A percentile compares a stretch with the other conserved stretches of the same genome.
phyloP scores from a whole-genome alignment of 225 moss, liverwort and hornwort genomes.

The Takakia lepidozioides region DNA sequence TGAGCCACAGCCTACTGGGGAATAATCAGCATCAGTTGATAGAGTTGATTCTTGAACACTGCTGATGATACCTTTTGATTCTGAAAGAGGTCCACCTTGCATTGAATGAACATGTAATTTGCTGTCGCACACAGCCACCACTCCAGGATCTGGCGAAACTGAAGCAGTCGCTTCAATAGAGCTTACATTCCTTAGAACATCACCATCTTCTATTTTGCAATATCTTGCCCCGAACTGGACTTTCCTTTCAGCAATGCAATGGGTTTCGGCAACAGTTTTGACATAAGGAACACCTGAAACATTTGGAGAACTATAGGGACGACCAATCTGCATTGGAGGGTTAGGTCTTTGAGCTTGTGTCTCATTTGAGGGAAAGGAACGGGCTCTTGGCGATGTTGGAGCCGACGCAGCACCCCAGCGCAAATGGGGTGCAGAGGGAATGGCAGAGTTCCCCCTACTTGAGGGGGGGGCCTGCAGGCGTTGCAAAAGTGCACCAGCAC shows the following conservation, averaged over 20 bases:
- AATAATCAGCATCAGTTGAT: not conserved
- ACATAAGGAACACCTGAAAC: slow-evolving; percentile 14
- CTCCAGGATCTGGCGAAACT: too few species aligned
- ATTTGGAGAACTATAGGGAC: slow-evolving; percentile 3
- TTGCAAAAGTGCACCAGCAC: slow-evolving; percentile 7
- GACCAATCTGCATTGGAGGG: slow-evolving; percentile 10
- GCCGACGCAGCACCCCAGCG: slow-evolving; percentile 26
- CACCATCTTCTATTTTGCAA: not conserved
- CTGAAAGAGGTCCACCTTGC: too few species aligned
- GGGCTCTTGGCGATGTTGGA: slow-evolving; percentile 29
- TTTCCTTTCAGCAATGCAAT: slow-evolving; percentile 24
- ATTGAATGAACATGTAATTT: too few species aligned
- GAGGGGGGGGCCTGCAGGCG: slow-evolving; percentile 9
- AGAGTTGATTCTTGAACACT: not conserved
- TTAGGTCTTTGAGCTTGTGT: slow-evolving; percentile 13
- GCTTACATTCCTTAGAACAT: too few species aligned
- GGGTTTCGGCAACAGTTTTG: slow-evolving; percentile 25
- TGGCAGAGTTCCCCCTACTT: slow-evolving; percentile 14
- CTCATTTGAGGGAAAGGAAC: too few species aligned
- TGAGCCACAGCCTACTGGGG: not conserved
- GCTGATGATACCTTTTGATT: too few species aligned
- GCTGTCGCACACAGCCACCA: too few species aligned
- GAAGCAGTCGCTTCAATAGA: too few species aligned
- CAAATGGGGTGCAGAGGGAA: slow-evolving; percentile 35
- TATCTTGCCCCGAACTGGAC: slow-evolving; percentile 5